A percentile compares a stretch with the other conserved stretches of the same genome.
Evolutionary conservation across 192 early-diverging fungal species (phyloP).

Genomic region (Backusella macrospora): DNA sequence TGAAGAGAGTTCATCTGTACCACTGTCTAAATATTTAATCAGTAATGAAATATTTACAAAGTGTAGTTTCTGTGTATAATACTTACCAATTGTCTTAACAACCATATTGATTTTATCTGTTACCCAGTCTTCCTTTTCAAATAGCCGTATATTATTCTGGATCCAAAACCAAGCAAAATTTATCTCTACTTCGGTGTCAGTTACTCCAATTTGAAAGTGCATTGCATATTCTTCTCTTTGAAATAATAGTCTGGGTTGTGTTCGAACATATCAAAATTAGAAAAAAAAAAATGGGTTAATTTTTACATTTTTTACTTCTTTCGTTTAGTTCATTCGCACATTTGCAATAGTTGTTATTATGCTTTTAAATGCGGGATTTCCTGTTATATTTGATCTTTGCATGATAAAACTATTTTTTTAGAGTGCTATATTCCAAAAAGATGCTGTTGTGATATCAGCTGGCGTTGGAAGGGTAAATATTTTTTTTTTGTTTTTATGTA

Average conservation of each 20-base stretch:
- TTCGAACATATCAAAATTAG: neutral
- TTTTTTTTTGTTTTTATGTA: neutral
- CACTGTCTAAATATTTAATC: constrained; percentile 50
- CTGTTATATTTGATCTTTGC: constrained; percentile 64
- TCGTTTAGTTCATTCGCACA: constrained; percentile 56
- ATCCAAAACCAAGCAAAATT: constrained; percentile 92
- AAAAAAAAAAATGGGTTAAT: neutral
- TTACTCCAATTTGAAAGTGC: constrained; percentile 82
- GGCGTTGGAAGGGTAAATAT: constrained; percentile 57
- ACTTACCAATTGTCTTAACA: constrained; percentile 73
- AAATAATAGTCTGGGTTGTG: constrained; percentile 83
- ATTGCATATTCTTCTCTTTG: constrained; percentile 56
- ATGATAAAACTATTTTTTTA: constrained; percentile 68
- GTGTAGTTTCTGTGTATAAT: neutral
- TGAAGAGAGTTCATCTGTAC: constrained; percentile 75
- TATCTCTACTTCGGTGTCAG: constrained; percentile 80
- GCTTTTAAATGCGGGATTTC: constrained; percentile 60
- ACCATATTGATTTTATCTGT: constrained; percentile 89
- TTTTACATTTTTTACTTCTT: too few relatives aligned
- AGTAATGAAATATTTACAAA: too few relatives aligned
- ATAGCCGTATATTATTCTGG: constrained; percentile 82
- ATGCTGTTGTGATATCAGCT: constrained; percentile 54
- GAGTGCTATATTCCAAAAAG: constrained; percentile 69
- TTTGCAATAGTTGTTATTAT: constrained; percentile 92
- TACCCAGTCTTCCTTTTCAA: constrained; percentile 86